Evolutionary conservation across 352 stramenopile species (phyloP), one percentile per base, ranked within the genome.

Genomic region (Blastocystis sp.): DNA sequence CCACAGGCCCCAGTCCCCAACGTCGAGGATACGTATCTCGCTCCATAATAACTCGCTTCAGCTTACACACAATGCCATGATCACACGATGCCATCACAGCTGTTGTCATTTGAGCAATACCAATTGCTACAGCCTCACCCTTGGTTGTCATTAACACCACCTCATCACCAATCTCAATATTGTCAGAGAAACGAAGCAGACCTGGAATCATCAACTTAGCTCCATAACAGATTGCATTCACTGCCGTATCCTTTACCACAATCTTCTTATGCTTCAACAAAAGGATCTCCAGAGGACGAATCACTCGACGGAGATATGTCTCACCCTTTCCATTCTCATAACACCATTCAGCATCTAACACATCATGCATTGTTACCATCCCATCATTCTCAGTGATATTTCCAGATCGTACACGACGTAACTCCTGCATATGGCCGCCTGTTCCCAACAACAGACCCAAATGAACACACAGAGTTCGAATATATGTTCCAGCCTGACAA

Each of bases 1-100:
- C 97, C 92, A 99, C 97, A 1, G 96, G 97, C n/a, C 97, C 97
- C 85, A 99, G 91, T 80, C 97, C 96, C 97, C 97, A 99, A 78
- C 95, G 92, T 89, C 96, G 92, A 39, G 97, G 97, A 90, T 99
- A 99, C 65, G 94, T 98, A 92, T 99, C 97, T 49, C 97, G 91
- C 92, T 99, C 97, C 97, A 99, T 99, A 90, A 99, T 98, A 37
- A 99, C 96, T 65, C 97, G 94, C 92, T 99, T 99, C 90, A 99
- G 98, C 93, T 98, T 99, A 51, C 96, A 96, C 11, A 99, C 97
- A 9, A 98, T 94, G 27, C 97, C 97, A 90, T 99, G 97, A 93
- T 99, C 97, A 80, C 95, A 97, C 42, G 96, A 98, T 9, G 96
- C 96, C 96, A 99, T 99, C 57, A 99, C 96, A 9, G 95, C 93